These are phyloP conservation scores for Wickerhamomyces sydowiorum DNA, from an alignment of 805 yeast genomes.

Conservation along the genomic window DNA sequence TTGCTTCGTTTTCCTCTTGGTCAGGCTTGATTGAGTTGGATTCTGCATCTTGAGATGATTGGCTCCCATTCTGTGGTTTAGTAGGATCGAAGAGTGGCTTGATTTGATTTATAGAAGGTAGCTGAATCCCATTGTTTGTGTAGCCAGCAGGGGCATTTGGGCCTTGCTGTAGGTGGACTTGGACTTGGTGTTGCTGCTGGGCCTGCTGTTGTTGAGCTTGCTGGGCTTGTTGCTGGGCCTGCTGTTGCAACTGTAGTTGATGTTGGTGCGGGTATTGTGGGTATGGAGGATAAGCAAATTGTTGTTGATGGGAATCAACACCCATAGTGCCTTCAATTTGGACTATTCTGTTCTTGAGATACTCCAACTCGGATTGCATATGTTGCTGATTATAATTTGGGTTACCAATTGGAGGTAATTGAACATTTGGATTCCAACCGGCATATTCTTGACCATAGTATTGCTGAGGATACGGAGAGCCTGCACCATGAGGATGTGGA, in stretches of 20 bases:
- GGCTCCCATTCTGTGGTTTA: neutral
- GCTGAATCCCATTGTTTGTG: neutral
- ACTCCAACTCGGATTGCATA: conserved; percentile 9
- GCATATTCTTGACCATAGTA: neutral
- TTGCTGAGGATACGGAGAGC: neutral
- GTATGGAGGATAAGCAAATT: neutral
- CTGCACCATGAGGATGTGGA: neutral
- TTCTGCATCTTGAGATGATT: neutral
- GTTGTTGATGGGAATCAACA: conserved; percentile 1
- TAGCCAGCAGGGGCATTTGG: neutral
- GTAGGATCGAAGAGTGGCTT: neutral
- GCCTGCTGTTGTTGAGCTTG: neutral
- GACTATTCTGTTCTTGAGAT: conserved; percentile 5
- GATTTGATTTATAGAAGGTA: neutral
- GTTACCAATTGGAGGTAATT: neutral
- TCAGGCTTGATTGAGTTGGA: neutral
- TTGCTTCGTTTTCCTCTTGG: conserved; percentile 1
- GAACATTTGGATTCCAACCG: neutral
- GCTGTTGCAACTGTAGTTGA: conserved; percentile 5
- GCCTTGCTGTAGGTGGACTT: neutral
- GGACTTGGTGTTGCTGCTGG: neutral
- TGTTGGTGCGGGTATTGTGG: neutral
- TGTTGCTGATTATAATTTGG: conserved; percentile 11
- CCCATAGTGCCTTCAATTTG: conserved; percentile 11
- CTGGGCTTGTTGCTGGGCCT: conserved; percentile 3